Evolutionary conservation across 2,329 filamentous ascomycete species (phyloP), one percentile per base, ranked within the genome.

Genomic region (Clonostachys rhizophaga): DNA sequence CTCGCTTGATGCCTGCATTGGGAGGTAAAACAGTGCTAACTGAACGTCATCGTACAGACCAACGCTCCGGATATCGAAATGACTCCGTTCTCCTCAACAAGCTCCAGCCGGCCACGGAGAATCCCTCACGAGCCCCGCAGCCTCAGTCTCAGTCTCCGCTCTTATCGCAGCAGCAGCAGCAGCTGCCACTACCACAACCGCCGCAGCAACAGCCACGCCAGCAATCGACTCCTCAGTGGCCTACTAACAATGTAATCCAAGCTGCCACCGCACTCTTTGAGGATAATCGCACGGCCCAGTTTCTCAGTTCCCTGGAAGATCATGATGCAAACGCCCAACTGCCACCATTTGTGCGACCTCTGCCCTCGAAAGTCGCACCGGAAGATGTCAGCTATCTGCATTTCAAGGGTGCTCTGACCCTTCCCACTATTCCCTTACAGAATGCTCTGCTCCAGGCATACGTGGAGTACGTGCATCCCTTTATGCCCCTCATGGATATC

Each of bases 381-480:
- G 90, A 95, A 55, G 91, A 96, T 69, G 80, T 95, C 50, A 78
- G 84, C 48, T 96, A 94, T 64, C 76, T 96, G 48, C 79, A 85
- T 51, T 80, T 84, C 61, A 96, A 96, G 72, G 91, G 91, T 5
- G 91, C 91, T 2, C 71, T 96, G 54, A 83, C 83, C 2, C 79
- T 96, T 39, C 92, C 92, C 3, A 75, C 79, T 39, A 66, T 76
- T 5, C 68, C 71, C 5, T 72, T 96, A 35, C 87, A 92, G 58
- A 89, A 88, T 62, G 90, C 91, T 49, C 76, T 96, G 40, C 72
- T 97, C 14, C 84, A 85, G 56, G 84, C 84, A 37, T 96, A 94
- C 58, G 78, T 92, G 51, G 88, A 96, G 69, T 96, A 87, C 63
- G 90, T 96, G 8, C 87, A 96, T 63, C 90, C 91, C 1, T 96